Conservation (phyloP, 192 early-diverging fungal genomes). For the Backusella macrospora region DNA sequence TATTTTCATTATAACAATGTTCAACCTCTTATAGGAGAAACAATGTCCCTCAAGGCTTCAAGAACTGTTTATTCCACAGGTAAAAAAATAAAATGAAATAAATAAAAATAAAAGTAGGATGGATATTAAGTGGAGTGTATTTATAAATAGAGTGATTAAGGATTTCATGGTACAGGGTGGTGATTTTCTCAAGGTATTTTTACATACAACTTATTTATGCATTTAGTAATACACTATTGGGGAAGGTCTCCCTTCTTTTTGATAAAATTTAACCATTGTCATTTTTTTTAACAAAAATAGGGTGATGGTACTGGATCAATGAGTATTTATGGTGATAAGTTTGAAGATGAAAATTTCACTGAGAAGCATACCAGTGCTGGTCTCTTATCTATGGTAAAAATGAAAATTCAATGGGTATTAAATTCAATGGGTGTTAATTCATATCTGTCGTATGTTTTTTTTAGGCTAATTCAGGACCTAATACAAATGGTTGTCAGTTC, state of each 20-base stretch:
- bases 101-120: no score
- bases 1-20: slow-evolving; percentile 25
- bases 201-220: slow-evolving; percentile 1
- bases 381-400: slow-evolving; percentile 81
- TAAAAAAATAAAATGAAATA: slow-evolving; percentile 13
- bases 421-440: background rate
- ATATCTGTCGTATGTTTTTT: background rate
- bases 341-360: slow-evolving; percentile 84
- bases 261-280: slow-evolving; percentile 25
- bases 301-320: slow-evolving; percentile 86
- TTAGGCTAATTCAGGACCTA: slow-evolving; percentile 81
- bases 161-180: slow-evolving; percentile 95
- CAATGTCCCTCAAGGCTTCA: slow-evolving; percentile 86
- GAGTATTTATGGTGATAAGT: slow-evolving; percentile 84
- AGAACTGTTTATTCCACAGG: slow-evolving; percentile 81
- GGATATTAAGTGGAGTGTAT: no score
- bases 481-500: slow-evolving; percentile 91
- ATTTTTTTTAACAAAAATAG: background rate
- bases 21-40: slow-evolving; percentile 53
- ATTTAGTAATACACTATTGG: background rate
- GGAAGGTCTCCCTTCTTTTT: no score
- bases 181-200: slow-evolving; percentile 77
- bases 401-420: background rate
- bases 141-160: slow-evolving; percentile 68
- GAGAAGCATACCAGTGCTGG: slow-evolving; percentile 86